Evolutionary conservation across 192 early-diverging fungal species (phyloP).

Genomic region (Lobosporangium transversale): DNA sequence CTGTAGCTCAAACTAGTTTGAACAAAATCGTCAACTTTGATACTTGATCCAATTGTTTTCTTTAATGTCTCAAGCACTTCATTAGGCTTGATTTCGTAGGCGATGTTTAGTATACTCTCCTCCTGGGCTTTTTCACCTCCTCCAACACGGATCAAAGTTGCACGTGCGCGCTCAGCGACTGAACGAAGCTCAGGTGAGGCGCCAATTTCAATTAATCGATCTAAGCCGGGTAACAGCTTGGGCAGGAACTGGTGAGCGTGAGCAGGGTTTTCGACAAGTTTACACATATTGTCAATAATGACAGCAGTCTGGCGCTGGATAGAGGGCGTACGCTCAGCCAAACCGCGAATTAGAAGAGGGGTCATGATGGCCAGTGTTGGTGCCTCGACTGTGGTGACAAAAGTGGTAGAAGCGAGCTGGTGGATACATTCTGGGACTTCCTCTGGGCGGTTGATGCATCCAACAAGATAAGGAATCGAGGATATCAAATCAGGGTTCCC

Average conservation of each 20-base stretch:
- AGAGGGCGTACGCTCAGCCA: slow-evolving; percentile 71
- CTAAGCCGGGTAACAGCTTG: slow-evolving; percentile 77
- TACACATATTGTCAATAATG: slow-evolving; percentile 93
- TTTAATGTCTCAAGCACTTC: slow-evolving; percentile 61
- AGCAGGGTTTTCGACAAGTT: slow-evolving; percentile 84
- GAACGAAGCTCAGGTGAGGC: slow-evolving; percentile 82
- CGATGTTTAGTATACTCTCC: slow-evolving; percentile 56
- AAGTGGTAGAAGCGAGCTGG: slow-evolving; percentile 82
- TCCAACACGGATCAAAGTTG: slow-evolving; percentile 74
- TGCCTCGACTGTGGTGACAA: slow-evolving; percentile 78
- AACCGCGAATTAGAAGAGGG: slow-evolving; percentile 74
- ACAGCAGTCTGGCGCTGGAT: slow-evolving; percentile 79
- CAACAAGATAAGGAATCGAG: slow-evolving; percentile 77
- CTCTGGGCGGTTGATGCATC: slow-evolving; percentile 79
- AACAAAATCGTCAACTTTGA: slow-evolving; percentile 55
- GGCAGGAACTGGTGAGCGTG: slow-evolving; percentile 85
- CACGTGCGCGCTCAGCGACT: slow-evolving; percentile 73
- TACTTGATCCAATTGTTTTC: slow-evolving; percentile 45
- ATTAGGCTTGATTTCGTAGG: slow-evolving; percentile 59
- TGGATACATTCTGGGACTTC: slow-evolving; percentile 80
- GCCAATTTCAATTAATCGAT: slow-evolving; percentile 76
- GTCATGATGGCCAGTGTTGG: slow-evolving; percentile 85
- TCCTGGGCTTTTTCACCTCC: slow-evolving; percentile 58
- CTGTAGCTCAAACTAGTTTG: slow-evolving; percentile 67
- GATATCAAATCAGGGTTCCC: slow-evolving; percentile 82